These are phyloP conservation scores for Ceratocystis papillata DNA, from an alignment of 2,329 filamentous ascomycete genomes.

Conservation along the genomic window DNA sequence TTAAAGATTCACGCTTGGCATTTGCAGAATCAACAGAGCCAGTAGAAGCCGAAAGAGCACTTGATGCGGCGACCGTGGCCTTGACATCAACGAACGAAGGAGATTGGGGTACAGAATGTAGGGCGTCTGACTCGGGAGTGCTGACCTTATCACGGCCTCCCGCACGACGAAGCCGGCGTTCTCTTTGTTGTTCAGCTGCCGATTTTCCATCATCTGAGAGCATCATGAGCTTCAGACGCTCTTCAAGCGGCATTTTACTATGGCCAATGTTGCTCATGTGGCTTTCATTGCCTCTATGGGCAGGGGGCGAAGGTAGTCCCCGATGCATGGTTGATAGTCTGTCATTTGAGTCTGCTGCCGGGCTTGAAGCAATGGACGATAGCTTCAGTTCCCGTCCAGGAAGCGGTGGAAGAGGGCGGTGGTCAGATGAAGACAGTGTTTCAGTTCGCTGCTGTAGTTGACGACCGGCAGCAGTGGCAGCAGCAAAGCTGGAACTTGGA, in stretches of 20 bases:
- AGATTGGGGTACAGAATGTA: slow-evolving; percentile 16
- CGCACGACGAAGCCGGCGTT: slow-evolving; percentile 57
- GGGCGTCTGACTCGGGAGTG: slow-evolving; percentile 22
- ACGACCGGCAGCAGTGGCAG: slow-evolving; percentile 39
- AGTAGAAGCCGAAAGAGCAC: slow-evolving; percentile 14
- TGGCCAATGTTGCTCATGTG: slow-evolving; percentile 54
- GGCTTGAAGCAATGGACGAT: slow-evolving; percentile 28
- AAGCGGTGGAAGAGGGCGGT: slow-evolving; percentile 75
- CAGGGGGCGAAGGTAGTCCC: slow-evolving; percentile 61
- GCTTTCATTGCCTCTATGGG: slow-evolving; percentile 64
- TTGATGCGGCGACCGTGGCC: slow-evolving; percentile 14
- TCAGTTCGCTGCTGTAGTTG: slow-evolving; percentile 54
- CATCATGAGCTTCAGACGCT: slow-evolving; percentile 81
- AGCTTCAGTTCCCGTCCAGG: slow-evolving; percentile 44
- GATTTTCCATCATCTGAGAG: slow-evolving; percentile 57
- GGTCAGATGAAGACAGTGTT: slow-evolving; percentile 65
- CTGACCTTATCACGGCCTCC: slow-evolving; percentile 38
- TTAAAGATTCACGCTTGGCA: slow-evolving; percentile 34
- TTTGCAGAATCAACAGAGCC: slow-evolving; percentile 28
- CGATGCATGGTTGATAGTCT: slow-evolving; percentile 56
- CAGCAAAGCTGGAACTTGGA: slow-evolving; percentile 39
- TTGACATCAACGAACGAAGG: slow-evolving; percentile 13
- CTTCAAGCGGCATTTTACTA: slow-evolving; percentile 71
- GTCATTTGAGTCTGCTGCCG: slow-evolving; percentile 44
- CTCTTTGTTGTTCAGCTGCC: slow-evolving; percentile 54